Evolutionary conservation across 805 yeast species (phyloP).

Genomic region (Torulaspora maleeae): DNA sequence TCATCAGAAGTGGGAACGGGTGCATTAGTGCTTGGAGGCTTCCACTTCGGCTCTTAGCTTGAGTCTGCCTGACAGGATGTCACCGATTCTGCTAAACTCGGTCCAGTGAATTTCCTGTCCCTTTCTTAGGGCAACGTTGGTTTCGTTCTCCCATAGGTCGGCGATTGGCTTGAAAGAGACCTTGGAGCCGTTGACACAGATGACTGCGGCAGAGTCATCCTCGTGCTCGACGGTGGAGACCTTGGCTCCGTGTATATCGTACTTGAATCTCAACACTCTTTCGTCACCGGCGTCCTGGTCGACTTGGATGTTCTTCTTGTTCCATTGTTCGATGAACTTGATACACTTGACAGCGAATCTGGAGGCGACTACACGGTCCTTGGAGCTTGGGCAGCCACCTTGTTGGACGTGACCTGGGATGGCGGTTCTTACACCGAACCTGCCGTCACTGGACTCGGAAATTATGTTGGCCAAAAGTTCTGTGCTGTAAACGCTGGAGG

Average conservation of each 20-base stretch:
- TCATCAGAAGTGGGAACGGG: conserved; percentile 7
- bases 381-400: conserved; percentile 91
- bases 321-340: conserved; percentile 74
- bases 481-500: conserved; percentile 78
- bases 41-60: conserved; percentile 43
- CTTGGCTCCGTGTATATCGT: conserved; percentile 44
- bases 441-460: conserved; percentile 67
- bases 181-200: conserved; percentile 66
- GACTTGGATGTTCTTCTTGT: conserved; percentile 33
- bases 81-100: conserved; percentile 52
- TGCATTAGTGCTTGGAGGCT: conserved; percentile 13
- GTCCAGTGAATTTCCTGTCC: conserved; percentile 69
- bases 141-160: conserved; percentile 53
- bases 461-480: conserved; percentile 79
- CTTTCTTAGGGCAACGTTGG: conserved; percentile 59
- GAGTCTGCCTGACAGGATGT: conserved; percentile 68
- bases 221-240: conserved; percentile 42
- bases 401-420: conserved; percentile 98
- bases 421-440: conserved; percentile 88
- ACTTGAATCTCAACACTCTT: conserved; percentile 49
- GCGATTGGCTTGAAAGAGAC: conserved; percentile 54
- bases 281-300: conserved; percentile 36
- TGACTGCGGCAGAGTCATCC: conserved; percentile 50
- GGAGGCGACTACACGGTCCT: conserved; percentile 86
- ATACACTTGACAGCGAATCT: conserved; percentile 88